A percentile compares a stretch with the other conserved stretches of the same genome.
Evolutionary conservation across 257 asterid species (phyloP).

Genomic region (Thymus mandschuricus): DNA sequence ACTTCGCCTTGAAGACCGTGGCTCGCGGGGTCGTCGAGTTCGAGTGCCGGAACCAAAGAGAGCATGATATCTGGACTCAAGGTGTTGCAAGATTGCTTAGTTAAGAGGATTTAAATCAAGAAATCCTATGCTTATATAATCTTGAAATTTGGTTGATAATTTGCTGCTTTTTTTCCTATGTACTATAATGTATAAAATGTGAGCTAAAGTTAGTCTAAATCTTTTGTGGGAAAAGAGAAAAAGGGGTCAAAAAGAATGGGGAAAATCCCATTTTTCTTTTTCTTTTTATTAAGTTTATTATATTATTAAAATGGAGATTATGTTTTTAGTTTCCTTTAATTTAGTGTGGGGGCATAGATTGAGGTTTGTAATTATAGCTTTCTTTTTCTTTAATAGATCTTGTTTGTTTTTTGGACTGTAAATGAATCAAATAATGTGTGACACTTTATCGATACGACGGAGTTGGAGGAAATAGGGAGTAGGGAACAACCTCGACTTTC

Average conservation of each 20-base stretch:
- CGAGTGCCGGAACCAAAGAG: slow-evolving; percentile 85
- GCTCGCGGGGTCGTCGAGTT: slow-evolving; percentile 84
- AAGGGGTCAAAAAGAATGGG: slow-evolving; percentile 56
- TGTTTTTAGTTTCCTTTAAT: slow-evolving; percentile 21
- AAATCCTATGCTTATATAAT: slow-evolving; percentile 25
- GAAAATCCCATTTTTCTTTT: slow-evolving; percentile 30
- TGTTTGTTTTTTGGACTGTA: not conserved
- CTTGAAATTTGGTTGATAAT: slow-evolving; percentile 42
- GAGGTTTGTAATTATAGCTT: slow-evolving; percentile 32
- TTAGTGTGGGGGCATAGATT: slow-evolving; percentile 21
- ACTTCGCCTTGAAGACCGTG: slow-evolving; percentile 81
- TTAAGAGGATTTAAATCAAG: slow-evolving; percentile 53
- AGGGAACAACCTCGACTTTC: too few relatives aligned
- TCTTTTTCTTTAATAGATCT: not conserved
- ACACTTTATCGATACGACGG: too few relatives aligned
- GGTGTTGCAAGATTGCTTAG: slow-evolving; percentile 84
- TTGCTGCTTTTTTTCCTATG: slow-evolving; percentile 25
- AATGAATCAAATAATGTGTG: not conserved
- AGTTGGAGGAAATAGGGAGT: too few relatives aligned
- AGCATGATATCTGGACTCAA: slow-evolving; percentile 91
- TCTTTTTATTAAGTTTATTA: slow-evolving; percentile 8
- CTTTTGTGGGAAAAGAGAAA: slow-evolving; percentile 37
- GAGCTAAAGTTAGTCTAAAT: slow-evolving; percentile 32
- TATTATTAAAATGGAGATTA: not conserved
- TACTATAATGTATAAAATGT: slow-evolving; percentile 30